phyloP scores from a whole-genome alignment of 2,329 filamentous ascomycete genomes.

The Tolypocladium ophioglossoides region DNA sequence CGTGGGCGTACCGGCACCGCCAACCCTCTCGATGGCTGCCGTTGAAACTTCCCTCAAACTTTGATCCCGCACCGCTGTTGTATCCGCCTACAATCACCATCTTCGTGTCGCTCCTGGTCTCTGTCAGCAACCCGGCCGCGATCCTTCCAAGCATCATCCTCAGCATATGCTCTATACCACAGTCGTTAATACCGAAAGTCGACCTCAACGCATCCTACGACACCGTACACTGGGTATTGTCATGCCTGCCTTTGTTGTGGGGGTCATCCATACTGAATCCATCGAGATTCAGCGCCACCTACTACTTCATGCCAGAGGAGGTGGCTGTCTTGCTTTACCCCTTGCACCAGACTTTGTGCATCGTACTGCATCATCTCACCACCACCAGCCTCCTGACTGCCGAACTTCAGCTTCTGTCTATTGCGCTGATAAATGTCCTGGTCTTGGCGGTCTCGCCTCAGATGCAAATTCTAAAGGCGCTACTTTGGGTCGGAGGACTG shows the following conservation, averaged over 20 bases:
- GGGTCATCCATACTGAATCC: slow-evolving; percentile 8
- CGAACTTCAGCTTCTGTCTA: slow-evolving; percentile 79
- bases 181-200: slow-evolving; percentile 57
- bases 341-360: slow-evolving; percentile 67
- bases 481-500: slow-evolving; percentile 79
- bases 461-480: slow-evolving; percentile 69
- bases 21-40: slow-evolving; percentile 26
- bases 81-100: slow-evolving; percentile 73
- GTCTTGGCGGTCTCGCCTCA: slow-evolving; percentile 73
- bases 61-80: slow-evolving; percentile 84
- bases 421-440: slow-evolving; percentile 70
- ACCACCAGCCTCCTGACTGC: slow-evolving; percentile 80
- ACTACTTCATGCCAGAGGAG: slow-evolving; percentile 42
- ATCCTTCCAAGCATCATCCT: slow-evolving; percentile 76
- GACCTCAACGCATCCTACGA: slow-evolving; percentile 47
- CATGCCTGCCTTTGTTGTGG: slow-evolving; percentile 53
- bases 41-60: slow-evolving; percentile 56
- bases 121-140: slow-evolving; percentile 46
- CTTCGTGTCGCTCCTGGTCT: slow-evolving; percentile 65
- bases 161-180: slow-evolving; percentile 65
- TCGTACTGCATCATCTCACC: slow-evolving; percentile 67
- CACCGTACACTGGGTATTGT: slow-evolving; percentile 67
- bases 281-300: slow-evolving; percentile 25
- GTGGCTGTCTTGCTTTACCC: slow-evolving; percentile 62
- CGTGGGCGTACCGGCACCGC: slow-evolving; percentile 33